Evolutionary conservation across 2,329 filamentous ascomycete species (phyloP), one percentile per base, ranked within the genome.

Genomic region (Penicillium sp.): DNA sequence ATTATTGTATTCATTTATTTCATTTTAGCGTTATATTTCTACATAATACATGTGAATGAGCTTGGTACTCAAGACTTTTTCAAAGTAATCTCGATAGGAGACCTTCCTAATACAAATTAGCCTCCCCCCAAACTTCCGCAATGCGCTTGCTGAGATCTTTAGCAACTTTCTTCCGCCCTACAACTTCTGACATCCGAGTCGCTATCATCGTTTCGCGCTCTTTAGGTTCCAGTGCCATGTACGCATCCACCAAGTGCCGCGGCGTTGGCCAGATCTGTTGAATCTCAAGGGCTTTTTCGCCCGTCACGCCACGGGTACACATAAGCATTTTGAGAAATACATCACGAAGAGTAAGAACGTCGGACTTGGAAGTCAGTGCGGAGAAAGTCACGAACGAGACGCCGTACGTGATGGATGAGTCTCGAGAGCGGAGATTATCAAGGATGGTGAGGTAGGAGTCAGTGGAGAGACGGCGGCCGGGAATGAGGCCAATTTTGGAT

Each of bases 321-420:
- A 94, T 92, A 46, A 94, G 80, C 89, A 94, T 93, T 72, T 92
- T 92, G 26, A 94, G 76, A 63, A 85, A 93, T 0, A 92, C 72
- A 64, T 94, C 90, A 53, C 88, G 80, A 10, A 93, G 76, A 0
- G 89, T 89, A 64, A 91, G 82, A 56, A 82, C 82, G 50, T 89
- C 87, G 0, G 88, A 90, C 71, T 94, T 94, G 9, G 87, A 89
- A 1, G 85, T 85, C 43, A 93, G 74, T 1, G 85, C 85, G 0
- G 86, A 84, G 69, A 93, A 92, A 0, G 87, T 87, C 0, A 81
- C 76, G 64, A 91, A 92, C 11, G 82, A 89, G 57, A 91, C 82
- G 65, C 87, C 81, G 67, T 85, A 85, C 4, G 79, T 78, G 8
- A 65, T 56, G 3, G 67, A 58, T 1, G 71, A 75, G 29, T 86